phyloP scores from a whole-genome alignment of 1,139 yeast species.

The Scheffersomyces segobiensis region DNA sequence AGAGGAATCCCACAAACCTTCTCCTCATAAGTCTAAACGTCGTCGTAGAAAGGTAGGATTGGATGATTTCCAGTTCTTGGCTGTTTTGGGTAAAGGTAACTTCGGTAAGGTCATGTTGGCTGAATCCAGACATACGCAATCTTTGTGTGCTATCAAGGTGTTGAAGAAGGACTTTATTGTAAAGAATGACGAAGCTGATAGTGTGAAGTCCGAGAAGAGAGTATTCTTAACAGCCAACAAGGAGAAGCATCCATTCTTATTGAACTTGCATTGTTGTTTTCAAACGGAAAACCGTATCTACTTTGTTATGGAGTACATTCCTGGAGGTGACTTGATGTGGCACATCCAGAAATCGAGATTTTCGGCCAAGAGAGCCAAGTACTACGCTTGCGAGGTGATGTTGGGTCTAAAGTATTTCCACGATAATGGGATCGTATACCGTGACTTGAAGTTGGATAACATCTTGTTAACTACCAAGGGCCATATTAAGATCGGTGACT shows the following conservation, averaged over 20 bases:
- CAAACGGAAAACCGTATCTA: conserved; percentile 97
- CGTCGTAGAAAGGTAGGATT: conserved; percentile 77
- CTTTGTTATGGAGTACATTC: conserved; percentile 96
- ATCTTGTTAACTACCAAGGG: conserved; percentile 86
- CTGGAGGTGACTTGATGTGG: conserved; percentile 99
- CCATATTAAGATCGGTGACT: conserved; percentile 96
- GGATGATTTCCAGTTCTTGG: conserved; percentile 90
- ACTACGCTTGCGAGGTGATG: conserved; percentile 94
- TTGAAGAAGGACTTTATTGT: conserved; percentile 92
- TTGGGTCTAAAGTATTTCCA: conserved; percentile 91
- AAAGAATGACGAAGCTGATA: conserved; percentile 93
- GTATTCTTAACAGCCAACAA: conserved; percentile 89
- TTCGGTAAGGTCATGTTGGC: conserved; percentile 98
- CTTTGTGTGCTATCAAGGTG: conserved; percentile 91
- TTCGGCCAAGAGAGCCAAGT: conserved; percentile 89
- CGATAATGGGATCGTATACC: conserved; percentile 92
- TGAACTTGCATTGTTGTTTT: conserved; percentile 91
- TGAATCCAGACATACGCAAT: conserved; percentile 77
- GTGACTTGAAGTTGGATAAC: conserved; percentile 94
- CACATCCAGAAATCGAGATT: conserved; percentile 93
- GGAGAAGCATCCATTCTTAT: conserved; percentile 88
- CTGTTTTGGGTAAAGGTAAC: conserved; percentile 96
- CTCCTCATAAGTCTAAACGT: conserved; percentile 31
- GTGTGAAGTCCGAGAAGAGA: conserved; percentile 89
- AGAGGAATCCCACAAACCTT: not conserved